Evolutionary conservation across 495 filamentous ascomycete species (phyloP).

Genomic region (Trichocladium uniseriatum): DNA sequence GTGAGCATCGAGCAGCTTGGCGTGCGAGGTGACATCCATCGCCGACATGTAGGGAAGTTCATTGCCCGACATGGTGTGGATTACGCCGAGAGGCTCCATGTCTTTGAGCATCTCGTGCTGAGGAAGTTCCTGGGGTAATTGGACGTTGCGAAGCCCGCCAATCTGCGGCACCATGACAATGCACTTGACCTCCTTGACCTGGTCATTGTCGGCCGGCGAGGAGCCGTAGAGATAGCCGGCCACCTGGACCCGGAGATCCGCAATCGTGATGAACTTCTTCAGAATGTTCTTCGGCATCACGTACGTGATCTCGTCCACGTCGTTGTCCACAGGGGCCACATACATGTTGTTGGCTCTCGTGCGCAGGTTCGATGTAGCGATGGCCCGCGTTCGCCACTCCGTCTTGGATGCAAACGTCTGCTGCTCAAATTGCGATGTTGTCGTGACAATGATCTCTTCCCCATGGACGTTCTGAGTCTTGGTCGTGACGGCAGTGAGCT

Average conservation of each 20-base stretch:
- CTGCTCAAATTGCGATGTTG: conserved; percentile 94
- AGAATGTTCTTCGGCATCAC: conserved; percentile 99
- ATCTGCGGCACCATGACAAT: conserved; percentile 98
- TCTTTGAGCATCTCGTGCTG: conserved; percentile 84
- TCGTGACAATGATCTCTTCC: conserved; percentile 97
- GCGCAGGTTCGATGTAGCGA: conserved; percentile 91
- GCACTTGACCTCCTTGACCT: conserved; percentile 91
- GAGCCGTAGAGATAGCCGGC: conserved; percentile 92
- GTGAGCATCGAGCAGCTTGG: conserved; percentile 77
- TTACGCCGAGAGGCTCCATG: conserved; percentile 87
- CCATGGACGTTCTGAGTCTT: conserved; percentile 97
- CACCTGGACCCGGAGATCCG: conserved; percentile 93
- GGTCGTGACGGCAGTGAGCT: conserved; percentile 94
- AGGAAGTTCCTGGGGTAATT: conserved; percentile 83
- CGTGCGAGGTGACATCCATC: conserved; percentile 86
- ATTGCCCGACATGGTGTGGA: conserved; percentile 91
- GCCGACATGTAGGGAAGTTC: conserved; percentile 95
- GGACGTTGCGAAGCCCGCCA: conserved; percentile 83
- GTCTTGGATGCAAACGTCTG: conserved; percentile 97
- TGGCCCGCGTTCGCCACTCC: conserved; percentile 94
- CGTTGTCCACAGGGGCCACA: conserved; percentile 88
- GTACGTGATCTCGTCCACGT: conserved; percentile 74
- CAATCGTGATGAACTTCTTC: conserved; percentile 96
- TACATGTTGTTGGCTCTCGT: conserved; percentile 97
- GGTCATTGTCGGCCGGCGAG: conserved; percentile 86